Base-by-base conservation (phyloP, 2,329 filamentous ascomycete genomes). In the Plectosphaerella sp. region DNA sequence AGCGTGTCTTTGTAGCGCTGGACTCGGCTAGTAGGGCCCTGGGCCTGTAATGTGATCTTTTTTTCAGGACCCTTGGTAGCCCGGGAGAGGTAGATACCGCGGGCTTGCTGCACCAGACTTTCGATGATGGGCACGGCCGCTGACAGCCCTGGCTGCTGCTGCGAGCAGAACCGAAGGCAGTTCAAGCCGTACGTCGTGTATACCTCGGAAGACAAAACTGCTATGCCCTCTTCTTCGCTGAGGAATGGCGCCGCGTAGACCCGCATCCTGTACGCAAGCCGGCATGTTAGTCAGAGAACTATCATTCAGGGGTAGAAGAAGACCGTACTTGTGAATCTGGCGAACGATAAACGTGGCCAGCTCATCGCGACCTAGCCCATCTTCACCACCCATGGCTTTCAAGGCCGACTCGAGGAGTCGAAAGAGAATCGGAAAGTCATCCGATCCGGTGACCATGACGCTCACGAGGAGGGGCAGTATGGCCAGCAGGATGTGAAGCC, bases 401-500 rank as follows among this genome's bases (percentile, higher is more conserved):
- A 66, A 20, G 1, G 62, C 63, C 1, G 61, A 60, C 25, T 64
- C 61, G 0, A 65, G 48, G 57, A 66, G 64, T 0, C 59, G 51
- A 3, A 63, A 53, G 0, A 66, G 45, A 0, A 59, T 56, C 0
- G 64, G 61, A 24, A 64, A 67, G 22, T 67, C 64, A 0, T 59
- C 58, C 0, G 54, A 56, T 0, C 64, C 64, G 0, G 58, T 64
- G 1, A 67, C 61, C 39, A 67, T 59, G 0, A 57, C 58, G 0
- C 57, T 57, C 0, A 60, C 58, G 3, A 67, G 55, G 0, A 66
- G 48, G 0, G 65, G 14, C 2, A 67, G 5, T 0, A 67, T 59
- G 0, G 58, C 61, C 0, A 64, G 55, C 6, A 47, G 25, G 15
- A 47, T 20, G 11, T 33, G n/a, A 3, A 59, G 54, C 8, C 58